Evolutionary conservation across 805 yeast genomes (phyloP).

Genomic region (Henningerozyma blattae): DNA sequence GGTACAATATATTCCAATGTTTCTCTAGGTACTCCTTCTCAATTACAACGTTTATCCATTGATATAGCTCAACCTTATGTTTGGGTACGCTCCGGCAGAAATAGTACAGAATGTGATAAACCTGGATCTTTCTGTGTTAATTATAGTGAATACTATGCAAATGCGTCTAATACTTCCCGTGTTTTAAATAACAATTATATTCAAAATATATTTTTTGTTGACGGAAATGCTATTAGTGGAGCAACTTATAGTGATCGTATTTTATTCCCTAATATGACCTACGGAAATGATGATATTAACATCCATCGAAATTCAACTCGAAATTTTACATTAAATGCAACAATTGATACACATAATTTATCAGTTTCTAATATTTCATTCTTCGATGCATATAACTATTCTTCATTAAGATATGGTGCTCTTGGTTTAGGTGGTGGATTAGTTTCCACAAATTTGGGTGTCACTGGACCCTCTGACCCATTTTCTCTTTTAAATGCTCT

Average conservation of each 20-base stretch:
- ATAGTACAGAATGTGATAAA: slow-evolving; percentile 4
- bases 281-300: neutral
- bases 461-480: slow-evolving; percentile 9
- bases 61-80: slow-evolving; percentile 30
- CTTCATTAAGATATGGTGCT: slow-evolving; percentile 28
- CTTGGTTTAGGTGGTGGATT: slow-evolving; percentile 33
- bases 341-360: slow-evolving; percentile 2
- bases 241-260: slow-evolving; percentile 15
- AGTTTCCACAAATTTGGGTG: slow-evolving; percentile 6
- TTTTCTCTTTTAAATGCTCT: slow-evolving; percentile 26
- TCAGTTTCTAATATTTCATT: slow-evolving; percentile 24
- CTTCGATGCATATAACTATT: slow-evolving; percentile 27
- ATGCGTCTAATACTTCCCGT: slow-evolving; percentile 11
- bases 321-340: neutral
- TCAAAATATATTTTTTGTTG: slow-evolving; percentile 14
- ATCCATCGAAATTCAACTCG: neutral
- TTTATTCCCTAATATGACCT: slow-evolving; percentile 6
- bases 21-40: slow-evolving; percentile 24
- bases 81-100: slow-evolving; percentile 22
- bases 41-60: slow-evolving; percentile 20
- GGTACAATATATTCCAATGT: slow-evolving; percentile 23
- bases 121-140: slow-evolving; percentile 5
- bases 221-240: slow-evolving; percentile 14
- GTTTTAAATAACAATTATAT: slow-evolving; percentile 3
- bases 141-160: slow-evolving; percentile 6